Evolutionary conservation across 2,329 filamentous ascomycete genomes (phyloP), one percentile per base, ranked within the genome.

Genomic region (Phoma sp.): DNA sequence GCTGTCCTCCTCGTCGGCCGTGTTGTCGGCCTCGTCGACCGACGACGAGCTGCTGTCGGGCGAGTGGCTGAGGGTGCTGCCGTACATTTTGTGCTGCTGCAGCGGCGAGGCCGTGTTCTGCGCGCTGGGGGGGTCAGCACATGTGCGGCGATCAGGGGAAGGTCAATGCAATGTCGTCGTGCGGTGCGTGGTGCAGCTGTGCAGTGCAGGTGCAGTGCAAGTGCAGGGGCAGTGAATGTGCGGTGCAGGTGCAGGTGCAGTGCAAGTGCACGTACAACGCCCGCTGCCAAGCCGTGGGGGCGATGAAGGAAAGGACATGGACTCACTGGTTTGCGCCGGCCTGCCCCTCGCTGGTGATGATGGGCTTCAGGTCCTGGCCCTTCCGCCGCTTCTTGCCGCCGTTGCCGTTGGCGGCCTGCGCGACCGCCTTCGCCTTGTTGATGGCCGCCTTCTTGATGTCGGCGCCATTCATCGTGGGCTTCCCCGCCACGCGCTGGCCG

Each of bases 1-100:
- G 40, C 92, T 96, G 77, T 99, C 95, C 79, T 99, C 95, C 79
- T 99, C 95, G 74, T 98, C 95, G 72, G 93, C 93, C 32, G 93
- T 96, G 74, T 95, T 93, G 70, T 97, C 93, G 76, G 89, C 86
- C 57, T 78, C 79, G 74, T 96, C 93, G 77, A 93, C 92, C 66
- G 86, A 87, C 39, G 90, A 90, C 56, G 88, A 91, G 50, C 87
- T 85, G 47, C 90, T 90, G 46, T 89, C 89, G 55, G 91, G 90
- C 59, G 92, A 93, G 67, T 88, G 83, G 82, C 79, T 87, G 78
- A 86, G 83, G 80, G 80, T 80, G 76, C 80, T 77, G 59, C 77
- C 76, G 75, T 82, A 81, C 70, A 74, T 73, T 67, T 78, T 80
- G 46, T 76, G 73, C 64, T 77, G 77, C 60, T 69, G 67, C 53